Conservation (phyloP, 108 stramenopile genomes). For the Mayamaea pseudoterrestris region DNA sequence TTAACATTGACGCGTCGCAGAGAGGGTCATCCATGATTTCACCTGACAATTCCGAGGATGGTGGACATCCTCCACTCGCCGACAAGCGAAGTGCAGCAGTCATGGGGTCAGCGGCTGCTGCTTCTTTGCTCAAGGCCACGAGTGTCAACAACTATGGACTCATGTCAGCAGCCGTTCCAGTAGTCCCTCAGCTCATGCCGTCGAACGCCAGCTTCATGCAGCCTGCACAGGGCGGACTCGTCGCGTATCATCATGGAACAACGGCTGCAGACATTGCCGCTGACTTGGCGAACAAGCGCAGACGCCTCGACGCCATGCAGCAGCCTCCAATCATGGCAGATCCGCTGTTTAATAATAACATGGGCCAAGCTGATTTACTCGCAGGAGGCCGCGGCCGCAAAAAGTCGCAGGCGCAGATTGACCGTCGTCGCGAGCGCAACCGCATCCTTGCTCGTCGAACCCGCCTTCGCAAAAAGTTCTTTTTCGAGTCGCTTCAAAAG, state of each 20-base stretch:
- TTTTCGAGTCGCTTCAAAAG: constrained; percentile 91
- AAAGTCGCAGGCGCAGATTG: constrained; percentile 80
- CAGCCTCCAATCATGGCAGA: constrained; percentile 5
- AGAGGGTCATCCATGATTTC: constrained; percentile 24
- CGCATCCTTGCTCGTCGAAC: constrained; percentile 91
- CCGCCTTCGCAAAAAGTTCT: constrained; percentile 95
- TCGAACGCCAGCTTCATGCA: constrained; percentile 3
- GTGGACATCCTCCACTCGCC: constrained; percentile 5
- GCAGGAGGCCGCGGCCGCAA: constrained; percentile 13
- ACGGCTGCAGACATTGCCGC: neutral
- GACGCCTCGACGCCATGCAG: constrained; percentile 9
- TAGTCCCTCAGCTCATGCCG: constrained; percentile 12
- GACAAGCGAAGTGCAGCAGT: constrained; percentile 9
- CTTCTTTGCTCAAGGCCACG: neutral
- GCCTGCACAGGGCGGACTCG: neutral
- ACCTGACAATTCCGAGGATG: constrained; percentile 38
- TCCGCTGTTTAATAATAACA: neutral
- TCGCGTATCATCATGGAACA: too few relatives aligned
- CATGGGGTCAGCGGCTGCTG: constrained; percentile 7
- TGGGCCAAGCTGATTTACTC: constrained; percentile 11
- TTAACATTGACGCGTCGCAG: constrained; percentile 1
- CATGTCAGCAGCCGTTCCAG: constrained; percentile 3
- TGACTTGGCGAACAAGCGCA: constrained; percentile 5
- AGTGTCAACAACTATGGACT: neutral
- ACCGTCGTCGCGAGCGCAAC: constrained; percentile 87